Conservation (phyloP, 495 filamentous ascomycete genomes). For the Pseudevernia furfuracea region DNA sequence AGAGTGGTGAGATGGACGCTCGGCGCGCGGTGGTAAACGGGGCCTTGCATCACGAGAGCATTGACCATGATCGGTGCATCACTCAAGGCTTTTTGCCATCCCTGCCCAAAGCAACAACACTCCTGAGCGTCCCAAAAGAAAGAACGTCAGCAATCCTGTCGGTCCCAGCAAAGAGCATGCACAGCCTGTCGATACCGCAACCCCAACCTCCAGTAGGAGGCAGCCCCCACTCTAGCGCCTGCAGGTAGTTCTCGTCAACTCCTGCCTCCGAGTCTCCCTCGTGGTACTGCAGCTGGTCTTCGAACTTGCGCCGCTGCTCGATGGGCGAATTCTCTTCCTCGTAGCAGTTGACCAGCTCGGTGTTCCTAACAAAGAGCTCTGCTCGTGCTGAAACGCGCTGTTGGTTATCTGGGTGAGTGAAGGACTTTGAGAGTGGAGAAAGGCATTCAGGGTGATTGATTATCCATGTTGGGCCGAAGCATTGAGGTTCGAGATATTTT, state of each 20-base stretch:
- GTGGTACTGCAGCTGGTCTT: constrained; percentile 42
- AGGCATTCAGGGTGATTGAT: constrained; percentile 86
- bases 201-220: constrained; percentile 96
- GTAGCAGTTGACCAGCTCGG: constrained; percentile 88
- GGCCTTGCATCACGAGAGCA: constrained; percentile 41
- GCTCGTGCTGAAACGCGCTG: constrained; percentile 71
- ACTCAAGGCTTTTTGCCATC: neutral
- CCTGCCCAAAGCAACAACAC: constrained; percentile 40
- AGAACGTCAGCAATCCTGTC: constrained; percentile 74
- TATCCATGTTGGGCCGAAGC: constrained; percentile 70
- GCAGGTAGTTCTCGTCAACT: constrained; percentile 77
- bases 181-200: constrained; percentile 79
- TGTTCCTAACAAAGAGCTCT: constrained; percentile 76
- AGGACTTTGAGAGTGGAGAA: constrained; percentile 86
- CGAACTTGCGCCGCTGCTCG: constrained; percentile 79
- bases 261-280: constrained; percentile 32
- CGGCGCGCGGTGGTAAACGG: constrained; percentile 34
- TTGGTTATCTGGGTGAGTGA: constrained; percentile 47
- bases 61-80: neutral
- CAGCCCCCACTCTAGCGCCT: constrained; percentile 76
- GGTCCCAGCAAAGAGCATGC: constrained; percentile 76
- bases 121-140: constrained; percentile 77
- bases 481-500: constrained; percentile 66
- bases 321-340: constrained; percentile 95
- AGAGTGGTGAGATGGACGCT: constrained; percentile 30